Base-by-base conservation (phyloP, 2,329 filamentous ascomycete genomes). In the Nothopassalora personata region DNA sequence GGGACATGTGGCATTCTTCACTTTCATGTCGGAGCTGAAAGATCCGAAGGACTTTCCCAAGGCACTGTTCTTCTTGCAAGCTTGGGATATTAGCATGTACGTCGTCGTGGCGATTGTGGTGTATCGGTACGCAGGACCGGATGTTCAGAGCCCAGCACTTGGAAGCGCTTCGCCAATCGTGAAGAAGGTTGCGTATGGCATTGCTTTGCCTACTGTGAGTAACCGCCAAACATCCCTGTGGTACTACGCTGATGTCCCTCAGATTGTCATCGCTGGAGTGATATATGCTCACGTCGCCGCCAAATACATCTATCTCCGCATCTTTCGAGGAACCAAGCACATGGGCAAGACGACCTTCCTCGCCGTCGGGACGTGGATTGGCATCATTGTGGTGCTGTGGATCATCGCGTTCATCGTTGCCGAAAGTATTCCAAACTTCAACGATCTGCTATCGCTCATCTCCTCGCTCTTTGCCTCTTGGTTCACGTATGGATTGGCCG, bases 371-470 rank as follows among this genome's bases (percentile, higher is more conserved):
- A 79, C 79, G 9, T 90, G 87, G 87, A 65, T 84, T 8, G 79
- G 66, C 8, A 83, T 90, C 50, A 80, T 82, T 0, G 68, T 79
- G 0, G 70, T 66, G 6, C 73, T 85, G 19, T 89, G 86, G 83
- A 64, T 83, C n/a, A 62, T 87, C 3, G 83, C 85, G 4, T 87
- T 83, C 78, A 73, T 90, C 60, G 86, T 90, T 60, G 86, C 88
- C 4, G 82, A 87, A 70, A 83, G 84, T 0, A 87, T 90, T 18
- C 88, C 88, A 0, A 82, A 85, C 54, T 90, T 90, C 76, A 86
- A 85, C 69, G 80, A 84, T 57, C 74, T 90, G 13, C 76, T 90
- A 11, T 83, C 83, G 1, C 73, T 90, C 50, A 84, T 89, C 57
- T 73, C 66, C 8, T 67, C 85, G 1, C 73, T 88, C 3, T 88